phyloP scores from a whole-genome alignment of 257 asterid genomes.

The Solanum appendiculatum region DNA sequence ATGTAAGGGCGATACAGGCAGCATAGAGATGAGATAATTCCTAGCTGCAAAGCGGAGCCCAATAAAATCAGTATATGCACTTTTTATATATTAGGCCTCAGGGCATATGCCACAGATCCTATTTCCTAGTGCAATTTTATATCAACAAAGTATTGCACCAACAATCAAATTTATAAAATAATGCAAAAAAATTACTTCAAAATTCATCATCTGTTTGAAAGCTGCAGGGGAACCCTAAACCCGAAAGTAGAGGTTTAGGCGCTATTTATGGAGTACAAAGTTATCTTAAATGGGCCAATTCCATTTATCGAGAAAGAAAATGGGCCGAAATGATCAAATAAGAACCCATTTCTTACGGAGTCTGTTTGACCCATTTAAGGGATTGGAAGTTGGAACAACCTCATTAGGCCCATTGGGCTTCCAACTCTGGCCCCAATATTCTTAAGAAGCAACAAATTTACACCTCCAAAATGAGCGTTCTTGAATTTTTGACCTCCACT shows the following conservation, averaged over 20 bases:
- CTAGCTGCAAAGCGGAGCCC: constrained; percentile 22
- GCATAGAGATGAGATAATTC: background rate
- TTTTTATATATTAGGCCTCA: background rate
- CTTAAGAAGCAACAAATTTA: too few relatives aligned
- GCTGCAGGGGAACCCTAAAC: background rate
- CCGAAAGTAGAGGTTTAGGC: fast-evolving
- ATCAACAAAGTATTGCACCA: too few relatives aligned
- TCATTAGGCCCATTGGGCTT: background rate
- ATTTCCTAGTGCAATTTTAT: background rate
- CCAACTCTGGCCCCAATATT: background rate
- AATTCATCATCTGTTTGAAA: background rate
- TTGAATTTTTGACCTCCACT: too few relatives aligned
- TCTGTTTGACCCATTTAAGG: too few relatives aligned
- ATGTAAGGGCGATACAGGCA: constrained; percentile 16
- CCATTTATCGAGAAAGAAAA: background rate
- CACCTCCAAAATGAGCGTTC: too few relatives aligned
- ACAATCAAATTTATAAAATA: background rate
- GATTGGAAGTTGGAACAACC: too few relatives aligned
- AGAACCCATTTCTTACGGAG: too few relatives aligned
- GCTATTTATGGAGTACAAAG: background rate
- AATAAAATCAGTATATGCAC: constrained; percentile 2
- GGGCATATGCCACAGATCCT: constrained; percentile 1
- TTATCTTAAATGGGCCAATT: background rate
- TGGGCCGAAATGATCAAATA: background rate
- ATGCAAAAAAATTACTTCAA: background rate